Base-by-base conservation (phyloP, 495 filamentous ascomycete species). In the Glarea lozoyensis region DNA sequence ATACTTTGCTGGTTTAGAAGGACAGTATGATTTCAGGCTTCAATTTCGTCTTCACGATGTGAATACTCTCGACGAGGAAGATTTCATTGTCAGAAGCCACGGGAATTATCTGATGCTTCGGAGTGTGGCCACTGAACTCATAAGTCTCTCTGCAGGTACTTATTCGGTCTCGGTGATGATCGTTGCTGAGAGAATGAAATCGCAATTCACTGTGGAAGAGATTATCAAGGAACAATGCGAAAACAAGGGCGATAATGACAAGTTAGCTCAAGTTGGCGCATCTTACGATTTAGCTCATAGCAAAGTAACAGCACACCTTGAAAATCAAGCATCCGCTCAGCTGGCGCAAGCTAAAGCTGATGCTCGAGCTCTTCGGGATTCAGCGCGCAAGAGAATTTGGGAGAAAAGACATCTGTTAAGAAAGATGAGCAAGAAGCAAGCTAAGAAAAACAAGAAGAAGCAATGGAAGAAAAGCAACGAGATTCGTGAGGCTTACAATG, bases 251-350 rank as follows among this genome's bases (percentile, higher is more conserved):
- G 67, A 72, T 24, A 60, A 60, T 1, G 71, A 76, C 18, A 96
- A 96, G 60, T 69, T 96, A 2, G 73, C 88, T 2, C 79, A 84
- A 43, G 79, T 90, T 16, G 88, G 86, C 3, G 71, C 83, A 20
- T 79, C 81, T 3, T 93, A 94, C 44, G 89, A 95, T 54, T 61
- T 90, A 9, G 86, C 88, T 3, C 85, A 93, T 54, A 80, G 78
- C 25, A 89, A 88, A 58, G 45, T 21, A 10, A 34, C 42, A 11
- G 15, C 30, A 0, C 36, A 56, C 19, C 37, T 43, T 37, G 41
- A 49, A 36, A 44, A 40, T 10, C 38, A 31, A 19, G 39, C 43
- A 1, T 38, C 45, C 7, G 31, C 38, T 22, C 36, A 43, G 6
- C 49, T 46, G 25, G 19, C 12, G 2, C 16, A 21, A 1, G 49